Evolutionary conservation across 805 yeast genomes (phyloP).

Genomic region (Brettanomyces bruxellensis): DNA sequence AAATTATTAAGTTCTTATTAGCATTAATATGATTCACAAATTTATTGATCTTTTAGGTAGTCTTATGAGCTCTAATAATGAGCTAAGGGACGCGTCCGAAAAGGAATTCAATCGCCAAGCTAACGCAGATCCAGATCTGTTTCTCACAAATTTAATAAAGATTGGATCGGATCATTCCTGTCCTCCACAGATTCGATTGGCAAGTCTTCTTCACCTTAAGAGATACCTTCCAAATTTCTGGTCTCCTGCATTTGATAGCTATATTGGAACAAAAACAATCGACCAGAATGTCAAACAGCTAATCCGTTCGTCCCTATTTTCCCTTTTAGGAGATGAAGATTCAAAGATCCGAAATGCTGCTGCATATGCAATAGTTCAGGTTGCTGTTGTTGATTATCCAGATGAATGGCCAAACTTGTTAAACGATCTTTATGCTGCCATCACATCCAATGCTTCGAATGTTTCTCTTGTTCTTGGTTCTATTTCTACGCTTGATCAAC

Average conservation of each 20-base stretch:
- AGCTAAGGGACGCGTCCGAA: constrained; percentile 44
- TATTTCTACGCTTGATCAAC: constrained; percentile 55
- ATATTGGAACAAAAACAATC: constrained; percentile 47
- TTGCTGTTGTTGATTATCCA: constrained; percentile 85
- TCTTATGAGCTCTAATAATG: constrained; percentile 35
- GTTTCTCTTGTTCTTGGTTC: constrained; percentile 40
- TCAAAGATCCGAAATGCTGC: constrained; percentile 59
- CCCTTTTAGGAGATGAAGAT: constrained; percentile 36
- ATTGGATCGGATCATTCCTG: constrained; percentile 27
- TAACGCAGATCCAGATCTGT: constrained; percentile 40
- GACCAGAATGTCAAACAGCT: constrained; percentile 39
- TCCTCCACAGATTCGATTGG: constrained; percentile 41
- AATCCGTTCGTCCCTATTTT: constrained; percentile 44
- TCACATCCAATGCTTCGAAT: constrained; percentile 25
- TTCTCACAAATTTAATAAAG: constrained; percentile 33
- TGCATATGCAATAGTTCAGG: constrained; percentile 71
- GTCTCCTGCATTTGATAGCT: constrained; percentile 78
- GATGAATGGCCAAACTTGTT: constrained; percentile 89
- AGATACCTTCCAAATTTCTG: constrained; percentile 64
- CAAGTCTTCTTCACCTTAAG: constrained; percentile 58
- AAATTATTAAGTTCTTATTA: no score
- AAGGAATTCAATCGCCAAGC: constrained; percentile 32
- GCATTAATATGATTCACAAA: background rate
- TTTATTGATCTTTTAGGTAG: background rate
- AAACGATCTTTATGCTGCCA: constrained; percentile 32